Conservation (phyloP, 1,284 basidiomycete species). For the Ustilago shanxiensis region DNA sequence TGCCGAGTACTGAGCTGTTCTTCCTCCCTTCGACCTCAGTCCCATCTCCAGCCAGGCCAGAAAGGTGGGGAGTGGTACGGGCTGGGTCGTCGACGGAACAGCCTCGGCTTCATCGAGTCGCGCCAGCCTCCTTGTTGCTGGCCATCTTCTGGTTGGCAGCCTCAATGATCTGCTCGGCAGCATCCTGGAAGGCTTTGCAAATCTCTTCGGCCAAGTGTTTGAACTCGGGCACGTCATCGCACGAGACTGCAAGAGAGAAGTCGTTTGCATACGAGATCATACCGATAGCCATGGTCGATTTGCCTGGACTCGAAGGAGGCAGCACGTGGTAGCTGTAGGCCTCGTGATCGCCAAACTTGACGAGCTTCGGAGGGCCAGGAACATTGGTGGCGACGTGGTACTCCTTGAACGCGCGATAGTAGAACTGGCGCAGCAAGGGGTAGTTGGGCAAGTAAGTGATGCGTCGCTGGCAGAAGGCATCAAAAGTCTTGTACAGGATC, state of each 20-base stretch:
- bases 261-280: conserved; percentile 68
- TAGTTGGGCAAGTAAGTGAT: conserved; percentile 66
- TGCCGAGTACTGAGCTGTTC: conserved; percentile 32
- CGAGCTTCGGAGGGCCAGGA: conserved; percentile 66
- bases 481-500: conserved; percentile 62
- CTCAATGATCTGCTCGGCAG: conserved; percentile 55
- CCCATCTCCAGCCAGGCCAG: neutral
- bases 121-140: conserved; percentile 19
- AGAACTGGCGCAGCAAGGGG: conserved; percentile 55
- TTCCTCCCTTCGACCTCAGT: conserved; percentile 28
- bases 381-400: conserved; percentile 69
- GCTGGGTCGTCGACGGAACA: conserved; percentile 40
- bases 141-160: conserved; percentile 56
- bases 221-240: conserved; percentile 68
- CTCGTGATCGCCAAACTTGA: conserved; percentile 66
- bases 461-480: conserved; percentile 51
- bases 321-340: conserved; percentile 68
- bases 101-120: conserved; percentile 43
- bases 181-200: conserved; percentile 66
- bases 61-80: neutral
- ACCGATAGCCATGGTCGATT: conserved; percentile 67
- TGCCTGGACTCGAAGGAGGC: conserved; percentile 66
- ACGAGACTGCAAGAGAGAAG: conserved; percentile 67
- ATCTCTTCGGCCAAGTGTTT: conserved; percentile 58
- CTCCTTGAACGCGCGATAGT: conserved; percentile 66